Conservation (phyloP, 257 asterid species). For the Solanum medicagineum region DNA sequence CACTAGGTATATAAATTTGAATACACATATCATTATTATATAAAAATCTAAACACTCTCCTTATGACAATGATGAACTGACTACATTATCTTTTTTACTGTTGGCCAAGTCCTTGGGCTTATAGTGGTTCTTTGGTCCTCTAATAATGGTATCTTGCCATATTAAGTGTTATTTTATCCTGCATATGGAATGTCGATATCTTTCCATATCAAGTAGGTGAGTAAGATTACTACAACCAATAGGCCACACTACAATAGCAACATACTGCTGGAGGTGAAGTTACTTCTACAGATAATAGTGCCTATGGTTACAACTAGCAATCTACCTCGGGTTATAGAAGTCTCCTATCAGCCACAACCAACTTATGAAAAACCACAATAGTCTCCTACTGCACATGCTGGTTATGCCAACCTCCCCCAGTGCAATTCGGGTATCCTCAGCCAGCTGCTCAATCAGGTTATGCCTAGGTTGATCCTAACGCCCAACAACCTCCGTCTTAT, state of each 20-base stretch:
- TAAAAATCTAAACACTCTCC: neutral
- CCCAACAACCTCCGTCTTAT: conserved; percentile 19
- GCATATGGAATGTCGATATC: no score
- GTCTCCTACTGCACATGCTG: conserved; percentile 38
- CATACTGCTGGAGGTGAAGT: no score
- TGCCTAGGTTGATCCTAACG: conserved; percentile 20
- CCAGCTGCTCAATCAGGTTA: conserved; percentile 18
- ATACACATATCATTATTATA: neutral
- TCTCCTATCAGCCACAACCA: conserved; percentile 20
- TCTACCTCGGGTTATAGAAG: neutral
- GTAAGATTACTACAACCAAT: no score
- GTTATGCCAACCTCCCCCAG: conserved; percentile 28
- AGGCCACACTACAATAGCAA: no score
- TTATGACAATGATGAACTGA: neutral
- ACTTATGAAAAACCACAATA: conserved; percentile 39
- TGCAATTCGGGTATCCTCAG: conserved; percentile 18
- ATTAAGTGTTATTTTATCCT: no score
- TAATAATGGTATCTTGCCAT: neutral
- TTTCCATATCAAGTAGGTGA: no score
- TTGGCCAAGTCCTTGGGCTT: neutral
- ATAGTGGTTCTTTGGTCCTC: neutral
- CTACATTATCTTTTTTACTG: neutral
- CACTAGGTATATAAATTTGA: neutral
- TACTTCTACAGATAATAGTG: no score
- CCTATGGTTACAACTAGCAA: no score